A percentile compares a stretch with the other conserved stretches of the same genome.
Evolutionary conservation across 164 flowering plant species (phyloP).

Genomic region (Sedum album): DNA sequence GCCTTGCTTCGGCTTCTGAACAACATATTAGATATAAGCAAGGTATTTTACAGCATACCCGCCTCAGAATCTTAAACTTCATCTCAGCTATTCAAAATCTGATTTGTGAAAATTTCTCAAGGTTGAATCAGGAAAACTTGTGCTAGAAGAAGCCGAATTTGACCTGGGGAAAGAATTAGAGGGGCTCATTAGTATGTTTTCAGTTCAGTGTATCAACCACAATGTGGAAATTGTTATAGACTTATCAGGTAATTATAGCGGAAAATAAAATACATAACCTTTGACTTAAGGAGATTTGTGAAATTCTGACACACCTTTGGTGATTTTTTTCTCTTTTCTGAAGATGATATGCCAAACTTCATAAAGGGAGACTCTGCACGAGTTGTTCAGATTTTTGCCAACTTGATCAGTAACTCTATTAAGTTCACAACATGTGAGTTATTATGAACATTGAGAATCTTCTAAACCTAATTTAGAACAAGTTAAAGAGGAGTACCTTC

Average conservation of each 20-base stretch:
- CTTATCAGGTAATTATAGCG: conserved; percentile 52
- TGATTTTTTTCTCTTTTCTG: conserved; percentile 6
- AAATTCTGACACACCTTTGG: background rate
- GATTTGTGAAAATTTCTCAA: conserved; percentile 16
- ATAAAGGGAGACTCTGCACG: conserved; percentile 91
- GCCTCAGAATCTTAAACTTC: background rate
- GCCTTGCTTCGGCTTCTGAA: conserved; percentile 91
- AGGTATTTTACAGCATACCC: conserved; percentile 35
- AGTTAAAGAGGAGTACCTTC: conserved; percentile 6
- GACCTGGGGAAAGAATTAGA: conserved; percentile 91
- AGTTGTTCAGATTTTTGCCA: conserved; percentile 91
- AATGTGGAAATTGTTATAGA: conserved; percentile 80
- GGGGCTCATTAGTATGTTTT: conserved; percentile 92
- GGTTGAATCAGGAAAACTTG: conserved; percentile 96
- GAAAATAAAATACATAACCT: background rate
- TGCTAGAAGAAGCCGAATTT: conserved; percentile 86
- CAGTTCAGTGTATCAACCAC: conserved; percentile 88
- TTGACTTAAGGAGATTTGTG: background rate
- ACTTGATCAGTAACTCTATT: conserved; percentile 89
- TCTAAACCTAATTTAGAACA: background rate
- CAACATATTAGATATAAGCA: conserved; percentile 92
- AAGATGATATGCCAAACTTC: conserved; percentile 86
- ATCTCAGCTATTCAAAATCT: background rate
- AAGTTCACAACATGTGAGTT: conserved; percentile 89
- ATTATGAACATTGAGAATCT: background rate